Evolutionary conservation across 768 basidiomycete species (phyloP), one percentile per base, ranked within the genome.

Genomic region (Xerocomellus amylosporus): DNA sequence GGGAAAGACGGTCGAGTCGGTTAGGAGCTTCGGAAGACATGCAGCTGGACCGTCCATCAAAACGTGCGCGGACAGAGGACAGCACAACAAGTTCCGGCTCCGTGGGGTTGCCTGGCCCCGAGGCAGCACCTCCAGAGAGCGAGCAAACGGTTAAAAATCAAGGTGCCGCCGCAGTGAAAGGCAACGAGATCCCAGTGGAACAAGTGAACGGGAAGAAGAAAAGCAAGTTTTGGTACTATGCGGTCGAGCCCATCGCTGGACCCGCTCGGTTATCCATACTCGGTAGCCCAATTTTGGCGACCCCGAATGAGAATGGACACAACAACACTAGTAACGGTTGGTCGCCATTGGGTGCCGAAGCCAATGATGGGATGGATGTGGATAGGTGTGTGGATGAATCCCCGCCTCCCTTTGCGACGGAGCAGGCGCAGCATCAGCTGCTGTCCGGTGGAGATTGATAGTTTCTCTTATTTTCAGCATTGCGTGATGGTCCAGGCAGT

Each of bases 221-320:
- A 69, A 92, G 90, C 65, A 91, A 88, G 64, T 92, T 85, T 68
- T 91, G 90, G 90, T 86, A 87, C 41, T 93, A 93, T 59, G 90
- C 90, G 19, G 88, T 93, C 24, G 90, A 93, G 61, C 87, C 89
- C 1, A 63, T 80, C 41, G 69, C 79, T 8, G 74, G 71, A 24
- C 58, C 72, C 13, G 17, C 61, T 34, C 54, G 42, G 24, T 60
- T 62, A 46, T 51, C 58, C 17, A 42, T 44, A 24, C 50, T 20
- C 31, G 62, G 48, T 22, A 45, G 54, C 54, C 59, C 58, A 46
- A 46, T 58, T 47, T 55, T 58, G 48, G 42, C 54, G 44, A 36
- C 39, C 6, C 43, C 60, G 20, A 68, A 74, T 24, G 63, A 61
- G 51, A 62, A 68, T 33, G 59, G 61, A 37, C 51, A 58, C 46